Conservation (phyloP, 371 early-diverging fungal genomes). For the Dichotomocladium elegans region DNA sequence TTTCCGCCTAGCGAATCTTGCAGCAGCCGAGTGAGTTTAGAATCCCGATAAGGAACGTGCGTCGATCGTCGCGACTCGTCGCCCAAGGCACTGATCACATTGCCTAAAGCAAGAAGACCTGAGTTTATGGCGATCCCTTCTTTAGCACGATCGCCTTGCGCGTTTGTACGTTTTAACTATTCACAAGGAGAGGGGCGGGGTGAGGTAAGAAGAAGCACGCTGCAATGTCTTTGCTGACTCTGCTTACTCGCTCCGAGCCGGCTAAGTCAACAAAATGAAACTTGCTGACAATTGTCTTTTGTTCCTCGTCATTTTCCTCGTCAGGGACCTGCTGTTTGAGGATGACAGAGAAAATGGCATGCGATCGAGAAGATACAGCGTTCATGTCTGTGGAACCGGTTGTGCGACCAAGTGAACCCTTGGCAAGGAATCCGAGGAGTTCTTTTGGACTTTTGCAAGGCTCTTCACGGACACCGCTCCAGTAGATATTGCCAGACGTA, state of each 20-base stretch:
- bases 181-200: constrained; percentile 72
- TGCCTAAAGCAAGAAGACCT: constrained; percentile 95
- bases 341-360: constrained; percentile 95
- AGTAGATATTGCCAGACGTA: constrained; percentile 81
- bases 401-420: constrained; percentile 84
- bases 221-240: not conserved
- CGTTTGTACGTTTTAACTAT: constrained; percentile 43
- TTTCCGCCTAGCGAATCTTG: constrained; percentile 92
- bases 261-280: constrained; percentile 97
- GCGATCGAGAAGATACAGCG: constrained; percentile 91
- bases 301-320: constrained; percentile 2
- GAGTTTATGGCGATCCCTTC: constrained; percentile 98
- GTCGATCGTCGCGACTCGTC: constrained; percentile 67
- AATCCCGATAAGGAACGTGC: constrained; percentile 92
- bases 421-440: constrained; percentile 67
- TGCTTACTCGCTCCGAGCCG: constrained; percentile 56
- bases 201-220: constrained; percentile 14
- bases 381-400: constrained; percentile 98
- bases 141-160: constrained; percentile 87
- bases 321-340: constrained; percentile 49
- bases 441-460: constrained; percentile 70
- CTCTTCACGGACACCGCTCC: constrained; percentile 87
- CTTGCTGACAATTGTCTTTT: constrained; percentile 58
- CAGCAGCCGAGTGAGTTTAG: constrained; percentile 93
- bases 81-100: constrained; percentile 96